Evolutionary conservation across 805 yeast species (phyloP).

Genomic region (Cyberlindnera mycetangii): DNA sequence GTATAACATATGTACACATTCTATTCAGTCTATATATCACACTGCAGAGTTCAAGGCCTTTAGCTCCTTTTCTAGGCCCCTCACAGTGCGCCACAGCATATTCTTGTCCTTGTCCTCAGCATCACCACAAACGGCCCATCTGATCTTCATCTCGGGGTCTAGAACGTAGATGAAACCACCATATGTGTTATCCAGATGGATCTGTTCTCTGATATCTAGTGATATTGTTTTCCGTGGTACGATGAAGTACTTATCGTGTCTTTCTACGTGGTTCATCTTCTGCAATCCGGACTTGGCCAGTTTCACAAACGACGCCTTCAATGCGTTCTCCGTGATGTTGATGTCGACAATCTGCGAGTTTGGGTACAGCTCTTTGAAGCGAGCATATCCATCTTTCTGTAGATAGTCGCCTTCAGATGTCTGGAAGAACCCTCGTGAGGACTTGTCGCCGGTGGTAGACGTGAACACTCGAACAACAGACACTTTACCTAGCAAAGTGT

Average conservation of each 20-base stretch:
- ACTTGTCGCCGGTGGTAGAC: slow-evolving; percentile 66
- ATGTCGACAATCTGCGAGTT: slow-evolving; percentile 72
- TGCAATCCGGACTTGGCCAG: slow-evolving; percentile 45
- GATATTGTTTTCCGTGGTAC: slow-evolving; percentile 59
- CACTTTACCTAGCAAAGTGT: slow-evolving; percentile 46
- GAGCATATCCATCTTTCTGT: slow-evolving; percentile 37
- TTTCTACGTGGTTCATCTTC: slow-evolving; percentile 41
- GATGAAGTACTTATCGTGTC: slow-evolving; percentile 60
- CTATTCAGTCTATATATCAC: background rate
- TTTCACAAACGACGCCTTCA: slow-evolving; percentile 64
- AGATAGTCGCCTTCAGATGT: slow-evolving; percentile 41
- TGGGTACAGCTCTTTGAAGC: slow-evolving; percentile 42
- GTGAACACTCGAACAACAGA: slow-evolving; percentile 66
- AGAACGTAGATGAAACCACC: slow-evolving; percentile 82
- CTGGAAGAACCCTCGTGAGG: slow-evolving; percentile 59
- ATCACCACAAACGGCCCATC: slow-evolving; percentile 92
- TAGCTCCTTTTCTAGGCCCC: slow-evolving; percentile 52
- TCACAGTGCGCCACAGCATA: slow-evolving; percentile 63
- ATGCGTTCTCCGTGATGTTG: slow-evolving; percentile 67
- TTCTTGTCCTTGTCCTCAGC: slow-evolving; percentile 65
- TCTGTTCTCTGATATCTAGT: slow-evolving; percentile 50
- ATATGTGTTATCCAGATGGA: slow-evolving; percentile 69
- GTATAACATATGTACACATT: background rate
- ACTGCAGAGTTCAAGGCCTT: slow-evolving; percentile 14
- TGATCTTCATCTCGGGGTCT: slow-evolving; percentile 67